Conservation (phyloP, 805 yeast genomes). For the Spathaspora passalidarum region DNA sequence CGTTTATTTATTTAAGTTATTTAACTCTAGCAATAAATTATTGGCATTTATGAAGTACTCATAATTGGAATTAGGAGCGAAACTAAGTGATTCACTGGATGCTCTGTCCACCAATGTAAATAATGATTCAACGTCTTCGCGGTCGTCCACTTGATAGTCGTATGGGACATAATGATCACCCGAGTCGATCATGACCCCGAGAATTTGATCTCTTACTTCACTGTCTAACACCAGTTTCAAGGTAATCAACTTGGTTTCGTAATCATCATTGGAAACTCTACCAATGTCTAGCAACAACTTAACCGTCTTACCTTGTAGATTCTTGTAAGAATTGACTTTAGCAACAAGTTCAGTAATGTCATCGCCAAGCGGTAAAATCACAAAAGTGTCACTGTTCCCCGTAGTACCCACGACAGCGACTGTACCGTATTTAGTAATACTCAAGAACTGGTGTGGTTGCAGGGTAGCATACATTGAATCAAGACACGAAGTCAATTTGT, state of each 20-base stretch:
- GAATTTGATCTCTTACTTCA: slow-evolving; percentile 12
- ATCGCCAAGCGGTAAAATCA: slow-evolving; percentile 29
- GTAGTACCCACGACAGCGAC: slow-evolving; percentile 48
- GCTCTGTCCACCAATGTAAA: neutral
- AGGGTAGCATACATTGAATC: slow-evolving; percentile 46
- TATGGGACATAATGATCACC: slow-evolving; percentile 32
- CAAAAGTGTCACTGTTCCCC: slow-evolving; percentile 50
- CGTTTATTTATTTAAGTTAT: slow-evolving; percentile 7
- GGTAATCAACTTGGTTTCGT: slow-evolving; percentile 11
- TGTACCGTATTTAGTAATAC: slow-evolving; percentile 46
- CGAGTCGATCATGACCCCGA: slow-evolving; percentile 40
- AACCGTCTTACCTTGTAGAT: slow-evolving; percentile 10
- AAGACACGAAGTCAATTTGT: slow-evolving; percentile 33
- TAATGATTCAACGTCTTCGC: neutral
- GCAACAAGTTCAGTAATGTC: slow-evolving; percentile 14
- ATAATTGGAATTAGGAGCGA: neutral
- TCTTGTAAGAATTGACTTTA: slow-evolving; percentile 16
- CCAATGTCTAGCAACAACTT: slow-evolving; percentile 31
- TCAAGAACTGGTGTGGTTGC: slow-evolving; percentile 46
- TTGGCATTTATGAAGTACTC: slow-evolving; percentile 24
- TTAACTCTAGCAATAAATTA: slow-evolving; percentile 18
- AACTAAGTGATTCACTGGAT: neutral
- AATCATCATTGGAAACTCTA: slow-evolving; percentile 14
- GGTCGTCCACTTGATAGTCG: neutral
- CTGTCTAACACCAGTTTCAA: slow-evolving; percentile 15